phyloP scores from a whole-genome alignment of 345 rosid genomes.

The Euphorbia lathyris region DNA sequence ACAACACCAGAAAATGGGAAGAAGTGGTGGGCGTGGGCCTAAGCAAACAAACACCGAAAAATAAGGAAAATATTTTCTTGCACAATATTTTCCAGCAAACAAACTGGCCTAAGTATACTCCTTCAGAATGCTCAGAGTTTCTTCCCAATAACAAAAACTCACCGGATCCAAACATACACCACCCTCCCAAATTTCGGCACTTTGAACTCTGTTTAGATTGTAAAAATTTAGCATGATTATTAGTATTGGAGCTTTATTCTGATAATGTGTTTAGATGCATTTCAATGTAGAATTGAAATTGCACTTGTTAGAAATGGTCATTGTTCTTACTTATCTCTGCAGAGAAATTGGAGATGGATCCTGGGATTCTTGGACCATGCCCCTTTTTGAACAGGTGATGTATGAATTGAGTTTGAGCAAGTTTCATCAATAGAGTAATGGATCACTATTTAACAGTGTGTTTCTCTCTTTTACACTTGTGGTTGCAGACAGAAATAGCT shows the following conservation, averaged over 20 bases:
- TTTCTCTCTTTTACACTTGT: not conserved
- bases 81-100: too few relatives aligned
- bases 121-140: too few relatives aligned
- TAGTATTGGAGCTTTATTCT: not conserved
- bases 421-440: conserved; percentile 2
- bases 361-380: conserved; percentile 95
- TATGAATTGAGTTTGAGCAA: not conserved
- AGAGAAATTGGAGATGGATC: conserved; percentile 89
- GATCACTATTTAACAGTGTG: conserved; percentile 8
- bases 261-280: not conserved
- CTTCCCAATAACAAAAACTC: too few relatives aligned
- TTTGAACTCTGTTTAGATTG: too few relatives aligned
- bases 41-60: too few relatives aligned
- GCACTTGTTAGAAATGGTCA: not conserved
- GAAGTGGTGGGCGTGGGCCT: too few relatives aligned
- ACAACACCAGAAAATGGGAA: too few relatives aligned
- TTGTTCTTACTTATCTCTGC: conserved; percentile 12
- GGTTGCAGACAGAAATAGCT: conserved; percentile 70
- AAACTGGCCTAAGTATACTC: too few relatives aligned
- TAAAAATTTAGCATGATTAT: too few relatives aligned
- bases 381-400: conserved; percentile 69
- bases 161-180: too few relatives aligned
- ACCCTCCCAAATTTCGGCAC: too few relatives aligned
- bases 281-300: not conserved
- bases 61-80: too few relatives aligned